Conservation (phyloP, 2,329 filamentous ascomycete genomes). For the Colletotrichum horii region DNA sequence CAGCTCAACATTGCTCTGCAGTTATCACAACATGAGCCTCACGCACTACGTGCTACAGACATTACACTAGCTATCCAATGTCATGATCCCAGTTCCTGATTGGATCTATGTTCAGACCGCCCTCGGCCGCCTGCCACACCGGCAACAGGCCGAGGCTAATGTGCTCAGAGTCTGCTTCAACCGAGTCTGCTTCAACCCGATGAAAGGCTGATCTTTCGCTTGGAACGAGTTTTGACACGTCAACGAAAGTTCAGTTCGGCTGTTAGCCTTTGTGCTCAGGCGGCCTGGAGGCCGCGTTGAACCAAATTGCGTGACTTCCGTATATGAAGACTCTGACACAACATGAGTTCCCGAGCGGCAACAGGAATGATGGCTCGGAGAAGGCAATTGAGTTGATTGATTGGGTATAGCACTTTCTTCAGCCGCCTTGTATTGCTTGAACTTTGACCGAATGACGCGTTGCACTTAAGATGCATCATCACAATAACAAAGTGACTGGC, state of each 20-base stretch:
- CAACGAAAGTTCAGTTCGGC: not conserved
- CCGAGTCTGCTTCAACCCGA: not conserved
- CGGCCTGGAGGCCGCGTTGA: not conserved
- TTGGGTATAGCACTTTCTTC: not conserved
- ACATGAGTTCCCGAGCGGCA: not conserved
- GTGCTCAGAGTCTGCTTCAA: not conserved
- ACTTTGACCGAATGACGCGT: not conserved
- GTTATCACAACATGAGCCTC: not conserved
- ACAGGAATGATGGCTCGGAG: not conserved
- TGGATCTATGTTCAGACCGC: not conserved
- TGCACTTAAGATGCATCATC: not conserved
- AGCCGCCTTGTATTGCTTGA: not conserved
- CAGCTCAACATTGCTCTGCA: not conserved
- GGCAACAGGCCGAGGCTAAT: not conserved
- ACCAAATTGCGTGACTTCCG: not conserved
- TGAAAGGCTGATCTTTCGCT: not conserved
- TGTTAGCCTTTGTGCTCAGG: not conserved
- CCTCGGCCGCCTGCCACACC: not conserved
- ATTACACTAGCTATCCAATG: not conserved
- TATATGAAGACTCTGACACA: not conserved
- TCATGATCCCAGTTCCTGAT: not conserved
- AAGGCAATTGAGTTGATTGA: not conserved
- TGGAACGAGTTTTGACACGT: not conserved
- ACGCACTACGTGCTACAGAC: not conserved
- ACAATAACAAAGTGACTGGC: not conserved